Base-by-base conservation (phyloP, 1,139 yeast genomes). In the Kodamaea fungicola region DNA sequence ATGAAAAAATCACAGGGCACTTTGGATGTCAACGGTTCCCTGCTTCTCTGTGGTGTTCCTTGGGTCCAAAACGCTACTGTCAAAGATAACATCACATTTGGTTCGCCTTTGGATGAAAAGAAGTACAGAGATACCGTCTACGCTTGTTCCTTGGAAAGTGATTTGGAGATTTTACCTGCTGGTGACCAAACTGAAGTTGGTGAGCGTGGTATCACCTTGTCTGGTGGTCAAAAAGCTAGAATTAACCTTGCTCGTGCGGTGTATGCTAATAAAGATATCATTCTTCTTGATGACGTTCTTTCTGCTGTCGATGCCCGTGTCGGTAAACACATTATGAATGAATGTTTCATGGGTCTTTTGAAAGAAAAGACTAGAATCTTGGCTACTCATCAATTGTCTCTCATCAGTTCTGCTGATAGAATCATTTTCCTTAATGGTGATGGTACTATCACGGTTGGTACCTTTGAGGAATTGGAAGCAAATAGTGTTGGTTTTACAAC, bases 21-120 rank as follows among this genome's bases (percentile, higher is more conserved):
- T 0, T 52, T 76, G 2, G 54, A 55, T 38, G 59, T 67, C 2
- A 60, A 67, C 44, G 78, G 78, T 9, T 53, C 62, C 2, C 46
- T 59, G 10, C 46, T 70, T 21, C 56, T 73, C 33, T 75, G 80
- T 52, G 81, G 83, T 3, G 67, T 72, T 30, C 78, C 78, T 13
- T 45, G 76, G 76, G 62, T 69, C 31, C 74, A 69, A 46, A 70
- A 69, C 46, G 56, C 64, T 6, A 67, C 74, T 8, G 61, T 68
- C n/a, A 60, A 55, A 34, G 70, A 67, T 8, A 87, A 88, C 51
- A 85, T 87, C 41, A 42, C 73, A 1, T 88, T 87, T 61, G 96
- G 95, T 2, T 55, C 65, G 8, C 73, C 71, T 1, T 80, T 54
- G 43, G 79, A 83, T 39, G 62, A 70, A 38, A 58, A 61, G 4